Evolutionary conservation across 345 rosid genomes (phyloP), one percentile per base, ranked within the genome.

Genomic region (Sisymbrium altissimum): DNA sequence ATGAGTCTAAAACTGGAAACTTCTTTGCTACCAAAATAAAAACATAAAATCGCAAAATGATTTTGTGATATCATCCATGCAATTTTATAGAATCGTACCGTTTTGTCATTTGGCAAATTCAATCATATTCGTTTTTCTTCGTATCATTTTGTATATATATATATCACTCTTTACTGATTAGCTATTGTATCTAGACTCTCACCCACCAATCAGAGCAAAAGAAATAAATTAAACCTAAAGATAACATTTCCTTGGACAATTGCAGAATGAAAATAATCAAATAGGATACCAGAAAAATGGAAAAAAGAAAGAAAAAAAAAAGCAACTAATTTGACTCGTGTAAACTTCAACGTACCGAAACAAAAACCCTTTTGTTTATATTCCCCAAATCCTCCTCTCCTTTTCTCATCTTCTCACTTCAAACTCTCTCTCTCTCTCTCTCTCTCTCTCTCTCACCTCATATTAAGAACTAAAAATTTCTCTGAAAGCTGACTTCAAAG

Each of bases 381-480:
- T 76, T 56, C 71, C 36, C 67, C 76, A 76, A 76, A 64, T 63
- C 80, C 53, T 76, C 71, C 80, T 76, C 80, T 70, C 80, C 53
- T 56, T 76, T 76, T 76, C 80, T 70, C 80, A 70, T 76, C 76
- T 64, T 56, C 80, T 63, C 71, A 76, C 80, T 76, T 76, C 75
- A 70, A 70, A 35, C 44, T 65, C 70, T 65, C 64, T 68, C 39
- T 53, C 38, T 58, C 55, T 64, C 39, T 70, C 40, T 53, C 33
- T 68, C 32, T 75, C 50, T 57, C 29, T 27, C 29, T 27, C 63
- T 53, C 56, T 19, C 68, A 27, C 66, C 49, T 70, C 62, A 65
- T 36, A 19, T 70, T 55, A 70, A 70, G 76, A 77, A 68, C 74
- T 21, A 61, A 68, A 75, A 15, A 23, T 58, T 71, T 71, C 56